Conservation (phyloP, 306 rosid genomes). For the Cucumis cinereus region DNA sequence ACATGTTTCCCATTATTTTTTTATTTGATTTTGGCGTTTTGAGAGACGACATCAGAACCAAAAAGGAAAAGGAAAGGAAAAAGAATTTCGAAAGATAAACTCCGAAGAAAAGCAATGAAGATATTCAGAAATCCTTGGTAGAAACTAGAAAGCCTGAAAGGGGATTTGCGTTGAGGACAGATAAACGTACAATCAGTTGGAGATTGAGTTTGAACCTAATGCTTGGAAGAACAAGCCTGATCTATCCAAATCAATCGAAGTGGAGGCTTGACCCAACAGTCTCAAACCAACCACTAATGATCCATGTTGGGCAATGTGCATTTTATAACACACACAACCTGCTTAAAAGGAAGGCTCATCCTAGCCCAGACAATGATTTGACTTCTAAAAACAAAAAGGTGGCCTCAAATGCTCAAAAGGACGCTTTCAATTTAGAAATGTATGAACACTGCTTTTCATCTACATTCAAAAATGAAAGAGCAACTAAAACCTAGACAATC, state of each 20-base stretch:
- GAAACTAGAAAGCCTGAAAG: neutral
- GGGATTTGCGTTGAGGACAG: neutral
- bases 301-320: neutral
- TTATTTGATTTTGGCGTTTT: too few relatives aligned
- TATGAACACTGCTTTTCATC: neutral
- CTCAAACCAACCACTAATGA: neutral
- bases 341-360: neutral
- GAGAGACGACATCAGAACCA: neutral
- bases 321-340: neutral
- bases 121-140: neutral
- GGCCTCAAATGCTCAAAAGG: neutral
- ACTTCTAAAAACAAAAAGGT: neutral
- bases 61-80: too few relatives aligned
- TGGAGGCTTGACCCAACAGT: neutral
- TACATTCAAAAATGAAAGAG: neutral
- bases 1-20: neutral
- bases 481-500: neutral
- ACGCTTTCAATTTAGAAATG: neutral
- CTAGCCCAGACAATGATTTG: neutral
- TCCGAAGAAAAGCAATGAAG: too few relatives aligned
- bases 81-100: too few relatives aligned
- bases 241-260: neutral
- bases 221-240: neutral
- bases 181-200: neutral
- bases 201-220: neutral